Percentiles rank a stretch among this genome's conserved stretches.
Conservation (phyloP, 495 filamentous ascomycete genomes). For the Penicillium angulare region DNA sequence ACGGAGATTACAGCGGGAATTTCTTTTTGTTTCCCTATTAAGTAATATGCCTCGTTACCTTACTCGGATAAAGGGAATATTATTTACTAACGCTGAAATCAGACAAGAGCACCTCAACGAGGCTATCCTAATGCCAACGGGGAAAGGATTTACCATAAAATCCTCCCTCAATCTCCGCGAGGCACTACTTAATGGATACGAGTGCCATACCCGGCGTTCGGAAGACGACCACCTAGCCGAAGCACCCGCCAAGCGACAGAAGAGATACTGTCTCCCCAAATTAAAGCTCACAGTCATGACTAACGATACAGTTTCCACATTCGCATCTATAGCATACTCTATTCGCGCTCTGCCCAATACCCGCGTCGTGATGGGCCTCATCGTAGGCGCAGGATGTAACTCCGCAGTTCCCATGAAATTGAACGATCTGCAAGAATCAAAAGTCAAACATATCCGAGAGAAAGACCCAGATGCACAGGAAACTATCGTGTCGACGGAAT, state of each 20-base stretch:
- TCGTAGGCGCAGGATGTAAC: conserved; percentile 76
- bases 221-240: conserved; percentile 20
- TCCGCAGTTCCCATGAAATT: conserved; percentile 68
- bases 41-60: conserved; percentile 41
- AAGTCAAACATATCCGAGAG: conserved; percentile 37
- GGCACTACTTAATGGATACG: conserved; percentile 63
- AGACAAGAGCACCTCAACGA: conserved; percentile 69
- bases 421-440: conserved; percentile 56
- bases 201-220: conserved; percentile 42
- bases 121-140: conserved; percentile 73
- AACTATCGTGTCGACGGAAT: conserved; percentile 75
- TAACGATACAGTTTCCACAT: conserved; percentile 73
- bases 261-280: conserved; percentile 50
- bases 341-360: conserved; percentile 56
- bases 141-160: conserved; percentile 74
- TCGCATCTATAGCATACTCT: conserved; percentile 67
- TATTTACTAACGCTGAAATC: background rate
- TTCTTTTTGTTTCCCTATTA: conserved; percentile 79
- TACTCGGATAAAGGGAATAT: background rate
- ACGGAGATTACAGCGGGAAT: conserved; percentile 66
- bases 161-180: conserved; percentile 65
- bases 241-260: conserved; percentile 28
- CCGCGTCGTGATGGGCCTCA: conserved; percentile 68
- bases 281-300: conserved; percentile 67
- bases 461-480: conserved; percentile 40